Conservation (phyloP, 106 monocot species). For the Narthecium ossifragum region DNA sequence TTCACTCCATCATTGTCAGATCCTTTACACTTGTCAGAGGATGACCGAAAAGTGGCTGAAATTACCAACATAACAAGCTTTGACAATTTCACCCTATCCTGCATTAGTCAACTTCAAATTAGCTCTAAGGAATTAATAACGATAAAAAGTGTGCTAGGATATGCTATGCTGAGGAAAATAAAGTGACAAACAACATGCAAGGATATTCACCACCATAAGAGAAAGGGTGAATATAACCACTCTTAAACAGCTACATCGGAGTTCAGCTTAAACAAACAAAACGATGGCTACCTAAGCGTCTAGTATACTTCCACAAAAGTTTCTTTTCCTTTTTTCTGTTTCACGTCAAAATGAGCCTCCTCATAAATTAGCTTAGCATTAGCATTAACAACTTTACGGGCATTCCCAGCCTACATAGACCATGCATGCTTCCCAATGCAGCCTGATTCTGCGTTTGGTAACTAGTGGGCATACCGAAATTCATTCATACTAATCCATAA, state of each 20-base stretch:
- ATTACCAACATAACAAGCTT: conserved; percentile 37
- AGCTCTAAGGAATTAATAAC: neutral
- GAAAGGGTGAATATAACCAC: neutral
- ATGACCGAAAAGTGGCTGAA: conserved; percentile 24
- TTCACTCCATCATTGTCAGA: conserved; percentile 4
- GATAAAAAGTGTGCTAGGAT: neutral
- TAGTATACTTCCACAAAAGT: too few species aligned
- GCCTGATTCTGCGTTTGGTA: too few species aligned
- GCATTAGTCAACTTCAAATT: neutral
- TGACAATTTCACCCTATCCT: conserved; percentile 47
- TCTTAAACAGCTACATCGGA: neutral
- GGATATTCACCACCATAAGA: neutral
- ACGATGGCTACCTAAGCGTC: too few species aligned
- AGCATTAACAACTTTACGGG: too few species aligned
- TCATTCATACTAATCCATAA: too few species aligned
- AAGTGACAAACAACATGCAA: neutral
- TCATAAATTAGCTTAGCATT: too few species aligned
- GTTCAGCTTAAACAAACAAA: too few species aligned
- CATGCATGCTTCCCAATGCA: too few species aligned
- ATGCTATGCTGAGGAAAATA: neutral
- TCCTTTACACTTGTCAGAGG: conserved; percentile 7
- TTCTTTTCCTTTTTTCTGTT: too few species aligned
- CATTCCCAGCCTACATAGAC: too few species aligned
- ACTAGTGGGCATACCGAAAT: too few species aligned
- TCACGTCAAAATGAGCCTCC: too few species aligned